Percentiles rank a stretch among this genome's conserved stretches.
These are phyloP conservation scores for Aspergillus mulundensis DNA, from an alignment of 495 filamentous ascomycete genomes.

Conservation along the genomic window DNA sequence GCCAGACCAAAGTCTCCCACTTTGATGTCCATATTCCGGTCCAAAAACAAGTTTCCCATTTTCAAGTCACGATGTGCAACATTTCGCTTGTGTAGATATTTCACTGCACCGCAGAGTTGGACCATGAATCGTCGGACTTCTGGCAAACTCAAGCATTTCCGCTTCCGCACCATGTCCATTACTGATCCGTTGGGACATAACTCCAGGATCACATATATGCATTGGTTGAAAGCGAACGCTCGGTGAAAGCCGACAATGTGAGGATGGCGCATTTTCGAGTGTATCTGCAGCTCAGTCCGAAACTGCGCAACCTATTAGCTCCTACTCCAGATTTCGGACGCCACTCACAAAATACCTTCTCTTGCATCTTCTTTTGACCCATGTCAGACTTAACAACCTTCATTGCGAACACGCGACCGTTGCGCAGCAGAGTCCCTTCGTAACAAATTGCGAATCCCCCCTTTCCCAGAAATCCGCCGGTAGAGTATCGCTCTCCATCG, in stretches of 20 bases:
- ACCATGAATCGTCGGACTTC: slow-evolving; percentile 90
- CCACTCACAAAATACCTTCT: slow-evolving; percentile 62
- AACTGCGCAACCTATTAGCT: slow-evolving; percentile 57
- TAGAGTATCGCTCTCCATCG: slow-evolving; percentile 72
- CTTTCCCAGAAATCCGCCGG: slow-evolving; percentile 82
- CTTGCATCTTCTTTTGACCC: slow-evolving; percentile 75
- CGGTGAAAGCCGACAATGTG: slow-evolving; percentile 94
- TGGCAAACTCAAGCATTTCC: slow-evolving; percentile 80
- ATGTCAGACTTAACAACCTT: slow-evolving; percentile 91
- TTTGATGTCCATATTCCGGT: slow-evolving; percentile 95
- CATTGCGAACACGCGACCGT: slow-evolving; percentile 68
- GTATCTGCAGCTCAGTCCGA: slow-evolving; percentile 94
- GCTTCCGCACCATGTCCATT: slow-evolving; percentile 93
- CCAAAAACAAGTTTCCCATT: slow-evolving; percentile 96
- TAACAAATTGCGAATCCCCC: slow-evolving; percentile 95
- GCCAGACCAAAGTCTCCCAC: slow-evolving; percentile 96
- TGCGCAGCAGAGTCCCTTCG: slow-evolving; percentile 62
- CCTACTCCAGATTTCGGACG: slow-evolving; percentile 5
- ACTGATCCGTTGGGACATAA: slow-evolving; percentile 94
- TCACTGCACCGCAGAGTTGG: slow-evolving; percentile 92
- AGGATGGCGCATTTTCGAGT: slow-evolving; percentile 92
- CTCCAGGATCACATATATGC: slow-evolving; percentile 92
- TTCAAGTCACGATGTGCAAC: slow-evolving; percentile 97
- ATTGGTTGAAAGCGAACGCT: slow-evolving; percentile 83
- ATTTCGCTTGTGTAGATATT: slow-evolving; percentile 91